A percentile compares a stretch with the other conserved stretches of the same genome.
Conservation (phyloP, 1,284 basidiomycete genomes). For the Lentinus polychrous region DNA sequence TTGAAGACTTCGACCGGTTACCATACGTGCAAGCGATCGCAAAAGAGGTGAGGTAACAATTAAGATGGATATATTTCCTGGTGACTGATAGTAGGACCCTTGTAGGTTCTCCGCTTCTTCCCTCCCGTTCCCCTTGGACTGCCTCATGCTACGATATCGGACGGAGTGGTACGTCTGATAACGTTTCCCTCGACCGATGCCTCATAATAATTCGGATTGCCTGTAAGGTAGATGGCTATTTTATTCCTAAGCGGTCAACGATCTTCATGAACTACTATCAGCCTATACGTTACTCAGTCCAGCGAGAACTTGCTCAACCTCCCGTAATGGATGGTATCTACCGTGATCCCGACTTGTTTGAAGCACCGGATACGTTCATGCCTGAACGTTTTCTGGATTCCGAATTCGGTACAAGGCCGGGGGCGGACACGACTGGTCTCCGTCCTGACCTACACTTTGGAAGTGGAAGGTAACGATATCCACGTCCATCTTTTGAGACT, state of each 20-base stretch:
- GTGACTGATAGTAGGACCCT: too few relatives aligned
- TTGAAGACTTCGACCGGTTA: constrained; percentile 26
- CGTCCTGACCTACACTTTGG: constrained; percentile 7
- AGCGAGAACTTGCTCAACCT: background rate
- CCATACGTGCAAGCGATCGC: constrained; percentile 30
- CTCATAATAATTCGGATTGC: background rate
- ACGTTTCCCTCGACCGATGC: too few relatives aligned
- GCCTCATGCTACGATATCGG: background rate
- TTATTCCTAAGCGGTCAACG: constrained; percentile 1
- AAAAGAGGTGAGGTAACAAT: constrained; percentile 29
- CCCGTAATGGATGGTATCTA: constrained; percentile 1
- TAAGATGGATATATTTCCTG: too few relatives aligned
- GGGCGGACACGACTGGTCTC: constrained; percentile 3
- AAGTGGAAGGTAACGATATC: constrained; percentile 4
- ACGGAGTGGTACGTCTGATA: constrained; percentile 2
- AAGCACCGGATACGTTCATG: constrained; percentile 1
- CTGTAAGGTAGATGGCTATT: constrained; percentile 2
- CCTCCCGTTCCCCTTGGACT: background rate
- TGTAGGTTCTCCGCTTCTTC: constrained; percentile 3
- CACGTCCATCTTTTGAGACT: background rate
- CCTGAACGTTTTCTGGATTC: constrained; percentile 5
- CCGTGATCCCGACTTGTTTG: constrained; percentile 1
- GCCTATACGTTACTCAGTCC: background rate
- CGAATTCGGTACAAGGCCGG: constrained; percentile 2
- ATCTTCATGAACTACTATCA: constrained; percentile 6